Base-by-base conservation (phyloP, 75 land plant species). In the Ceratopteris richardii region DNA sequence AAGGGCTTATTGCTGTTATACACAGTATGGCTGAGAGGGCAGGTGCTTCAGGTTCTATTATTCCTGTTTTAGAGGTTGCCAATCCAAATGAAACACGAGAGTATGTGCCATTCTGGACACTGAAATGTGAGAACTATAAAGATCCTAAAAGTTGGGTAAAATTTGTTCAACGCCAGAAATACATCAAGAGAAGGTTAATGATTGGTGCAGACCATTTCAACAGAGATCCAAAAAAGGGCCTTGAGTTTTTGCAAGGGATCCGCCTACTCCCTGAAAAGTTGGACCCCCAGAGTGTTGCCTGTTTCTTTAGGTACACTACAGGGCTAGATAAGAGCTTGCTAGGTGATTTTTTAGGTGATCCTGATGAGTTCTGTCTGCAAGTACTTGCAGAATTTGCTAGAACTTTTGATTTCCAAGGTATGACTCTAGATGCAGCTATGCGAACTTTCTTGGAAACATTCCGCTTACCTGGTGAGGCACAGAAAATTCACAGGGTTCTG, bases 401-500 rank as follows among this genome's bases (percentile, higher is more conserved):
- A 9, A 83, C 91, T 0, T 94, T 94, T 66, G 73, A 86, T 23
- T 94, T 94, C 56, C 30, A 64, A 26, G 85, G 78, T 11, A 74
- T 89, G 83, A 71, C 51, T 27, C 71, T 94, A 7, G 98, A 93
- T 66, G 78, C 76, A 6, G 98, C 98, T 29, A 66, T 94, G 1
- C 66, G 98, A 28, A 72, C 73, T 24, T 94, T 69, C 54, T 66
- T 94, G 13, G 96, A 94, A 77, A 86, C 88, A 10, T 94, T 94
- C 57, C 67, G 96, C 18, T 63, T 94, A 58, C 98, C 90, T 16
- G 96, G 98, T 12, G 98, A 94, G 39, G 71, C 98, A 18, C 98
- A 94, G 53, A 94, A 94, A 72, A 94, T 94, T 9, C 84, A 89
- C 47, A 76, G 96, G 31, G 77, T 93, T 29, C 68, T 93, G 42